These are phyloP conservation scores for Pseudofabraea citricarpa DNA, from an alignment of 2,329 filamentous ascomycete genomes.

Conservation along the genomic window DNA sequence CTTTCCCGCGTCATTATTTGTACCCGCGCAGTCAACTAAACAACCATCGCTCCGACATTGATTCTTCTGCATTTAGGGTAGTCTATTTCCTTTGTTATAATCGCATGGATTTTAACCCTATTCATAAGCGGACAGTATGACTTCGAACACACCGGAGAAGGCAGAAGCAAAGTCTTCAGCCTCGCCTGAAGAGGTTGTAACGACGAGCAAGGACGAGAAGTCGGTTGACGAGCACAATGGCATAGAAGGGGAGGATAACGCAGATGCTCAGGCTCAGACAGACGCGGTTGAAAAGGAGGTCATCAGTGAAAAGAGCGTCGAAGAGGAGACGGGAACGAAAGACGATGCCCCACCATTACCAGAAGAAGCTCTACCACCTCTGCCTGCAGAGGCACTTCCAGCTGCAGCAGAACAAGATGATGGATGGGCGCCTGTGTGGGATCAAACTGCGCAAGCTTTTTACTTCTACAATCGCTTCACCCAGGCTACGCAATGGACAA, in stretches of 20 bases:
- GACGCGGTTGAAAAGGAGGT: conserved; percentile 6
- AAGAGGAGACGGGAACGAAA: conserved; percentile 28
- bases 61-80: background rate
- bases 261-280: background rate
- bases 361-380: conserved; percentile 25
- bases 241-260: conserved; percentile 1
- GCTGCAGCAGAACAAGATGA: conserved; percentile 53
- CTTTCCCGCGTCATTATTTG: no score
- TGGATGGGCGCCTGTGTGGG: conserved; percentile 82
- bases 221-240: conserved; percentile 12
- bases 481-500: conserved; percentile 74
- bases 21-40: no score
- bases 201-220: conserved; percentile 7
- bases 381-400: conserved; percentile 46
- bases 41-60: no score
- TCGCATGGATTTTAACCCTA: conserved; percentile 3
- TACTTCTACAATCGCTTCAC: conserved; percentile 86
- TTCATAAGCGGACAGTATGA: conserved; percentile 6
- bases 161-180: conserved; percentile 4
- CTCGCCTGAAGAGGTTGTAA: conserved; percentile 8
- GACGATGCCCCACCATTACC: conserved; percentile 38
- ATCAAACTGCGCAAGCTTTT: conserved; percentile 60
- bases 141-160: conserved; percentile 2
- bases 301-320: conserved; percentile 15
- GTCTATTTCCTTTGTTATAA: conserved; percentile 12